Evolutionary conservation across 2,329 filamentous ascomycete species (phyloP).

Genomic region (Microcyclospora tardicrescens): DNA sequence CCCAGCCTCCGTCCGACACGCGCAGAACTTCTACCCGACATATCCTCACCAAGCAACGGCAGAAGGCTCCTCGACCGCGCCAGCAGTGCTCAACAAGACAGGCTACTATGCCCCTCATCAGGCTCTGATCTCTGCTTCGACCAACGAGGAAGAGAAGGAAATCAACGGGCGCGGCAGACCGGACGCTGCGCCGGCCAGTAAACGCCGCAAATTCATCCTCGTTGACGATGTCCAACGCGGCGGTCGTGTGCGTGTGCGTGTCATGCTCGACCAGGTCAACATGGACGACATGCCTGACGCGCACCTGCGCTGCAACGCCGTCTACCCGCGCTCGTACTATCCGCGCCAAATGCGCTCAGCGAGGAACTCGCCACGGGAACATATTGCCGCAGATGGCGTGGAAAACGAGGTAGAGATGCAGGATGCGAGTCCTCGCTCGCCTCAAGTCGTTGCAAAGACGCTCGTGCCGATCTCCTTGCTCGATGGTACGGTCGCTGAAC

Average conservation of each 20-base stretch:
- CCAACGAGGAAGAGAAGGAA: slow-evolving; percentile 39
- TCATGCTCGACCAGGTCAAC: slow-evolving; percentile 84
- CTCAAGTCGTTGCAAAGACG: slow-evolving; percentile 31
- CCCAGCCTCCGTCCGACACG: slow-evolving; percentile 55
- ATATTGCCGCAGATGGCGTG: slow-evolving; percentile 59
- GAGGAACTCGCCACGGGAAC: slow-evolving; percentile 60
- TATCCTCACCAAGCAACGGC: slow-evolving; percentile 48
- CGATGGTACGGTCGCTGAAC: slow-evolving; percentile 59
- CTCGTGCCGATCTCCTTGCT: slow-evolving; percentile 37
- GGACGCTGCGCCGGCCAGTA: slow-evolving; percentile 75
- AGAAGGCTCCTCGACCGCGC: slow-evolving; percentile 33
- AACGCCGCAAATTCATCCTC: slow-evolving; percentile 91
- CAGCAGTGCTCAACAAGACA: too few relatives aligned
- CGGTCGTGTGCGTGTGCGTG: slow-evolving; percentile 71
- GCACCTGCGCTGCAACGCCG: slow-evolving; percentile 78
- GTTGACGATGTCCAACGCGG: slow-evolving; percentile 80
- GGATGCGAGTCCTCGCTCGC: slow-evolving; percentile 24
- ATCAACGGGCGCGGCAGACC: slow-evolving; percentile 59
- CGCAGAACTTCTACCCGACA: slow-evolving; percentile 62
- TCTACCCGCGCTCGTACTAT: slow-evolving; percentile 85
- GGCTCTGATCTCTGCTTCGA: slow-evolving; percentile 23
- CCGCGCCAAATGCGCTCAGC: slow-evolving; percentile 85
- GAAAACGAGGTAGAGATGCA: slow-evolving; percentile 40
- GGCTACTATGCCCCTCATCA: slow-evolving; percentile 18
- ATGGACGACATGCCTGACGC: slow-evolving; percentile 94